phyloP scores from a whole-genome alignment of 345 rosid genomes.

The Salix exigua region DNA sequence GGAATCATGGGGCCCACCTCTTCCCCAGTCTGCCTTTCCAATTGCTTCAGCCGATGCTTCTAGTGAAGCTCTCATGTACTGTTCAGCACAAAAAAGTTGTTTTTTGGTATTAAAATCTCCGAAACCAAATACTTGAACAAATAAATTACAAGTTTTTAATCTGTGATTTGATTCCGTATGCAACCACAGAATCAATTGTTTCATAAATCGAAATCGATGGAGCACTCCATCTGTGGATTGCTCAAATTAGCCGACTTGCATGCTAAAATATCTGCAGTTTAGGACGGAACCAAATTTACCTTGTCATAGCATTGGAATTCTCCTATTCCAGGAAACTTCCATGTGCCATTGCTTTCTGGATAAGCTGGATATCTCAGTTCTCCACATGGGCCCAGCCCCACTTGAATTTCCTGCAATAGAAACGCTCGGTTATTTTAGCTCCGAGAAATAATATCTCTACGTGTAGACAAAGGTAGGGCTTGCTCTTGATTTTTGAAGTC shows the following conservation, averaged over 20 bases:
- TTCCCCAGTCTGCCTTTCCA: constrained; percentile 73
- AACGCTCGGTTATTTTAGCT: constrained; percentile 5
- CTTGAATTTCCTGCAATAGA: constrained; percentile 83
- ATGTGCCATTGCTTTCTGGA: constrained; percentile 92
- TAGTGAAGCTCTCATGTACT: constrained; percentile 90
- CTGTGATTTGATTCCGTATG: not conserved
- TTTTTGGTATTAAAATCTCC: constrained; percentile 14
- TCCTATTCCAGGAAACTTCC: constrained; percentile 94
- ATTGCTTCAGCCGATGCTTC: constrained; percentile 70
- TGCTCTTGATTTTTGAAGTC: not conserved
- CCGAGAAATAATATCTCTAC: not conserved
- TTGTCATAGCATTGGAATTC: constrained; percentile 98
- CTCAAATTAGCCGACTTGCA: not conserved
- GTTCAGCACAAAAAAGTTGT: constrained; percentile 23
- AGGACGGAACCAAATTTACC: constrained; percentile 38
- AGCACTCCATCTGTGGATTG: not conserved
- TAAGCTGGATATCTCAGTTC: constrained; percentile 88
- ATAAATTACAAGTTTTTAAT: not conserved
- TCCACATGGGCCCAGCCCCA: constrained; percentile 98
- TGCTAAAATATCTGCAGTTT: not conserved
- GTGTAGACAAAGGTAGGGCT: not conserved
- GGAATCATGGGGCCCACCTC: constrained; percentile 73
- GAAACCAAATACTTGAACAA: not conserved
- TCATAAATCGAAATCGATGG: not conserved
- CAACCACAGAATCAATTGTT: not conserved